Conservation (phyloP, 2,329 filamentous ascomycete species). For the Colletotrichum lentis region DNA sequence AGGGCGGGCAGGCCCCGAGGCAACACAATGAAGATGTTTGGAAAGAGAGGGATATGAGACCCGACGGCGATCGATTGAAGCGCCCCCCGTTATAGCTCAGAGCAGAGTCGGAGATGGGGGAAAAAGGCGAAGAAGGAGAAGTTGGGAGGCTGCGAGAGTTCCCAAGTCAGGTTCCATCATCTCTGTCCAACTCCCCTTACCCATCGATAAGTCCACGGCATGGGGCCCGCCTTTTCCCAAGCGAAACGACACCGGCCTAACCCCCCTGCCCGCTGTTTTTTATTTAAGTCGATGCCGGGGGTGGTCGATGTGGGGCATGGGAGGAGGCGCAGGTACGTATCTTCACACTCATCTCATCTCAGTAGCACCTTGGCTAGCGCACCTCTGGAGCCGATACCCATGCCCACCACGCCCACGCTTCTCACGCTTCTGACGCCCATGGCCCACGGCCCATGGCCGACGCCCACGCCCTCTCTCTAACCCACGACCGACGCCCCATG, state of each 20-base stretch:
- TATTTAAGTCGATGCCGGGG: constrained; percentile 30
- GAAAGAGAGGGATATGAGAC: constrained; percentile 39
- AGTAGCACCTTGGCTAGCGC: constrained; percentile 16
- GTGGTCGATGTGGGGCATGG: constrained; percentile 18
- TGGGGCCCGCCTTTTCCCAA: constrained; percentile 22
- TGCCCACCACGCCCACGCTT: background rate
- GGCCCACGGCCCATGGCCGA: constrained; percentile 3
- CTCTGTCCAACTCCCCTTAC: constrained; percentile 55
- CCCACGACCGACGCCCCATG: background rate
- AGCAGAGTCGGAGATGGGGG: constrained; percentile 45
- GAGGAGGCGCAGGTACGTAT: constrained; percentile 20
- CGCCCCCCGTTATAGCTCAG: constrained; percentile 34
- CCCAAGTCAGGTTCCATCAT: constrained; percentile 40
- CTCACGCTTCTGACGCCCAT: constrained; percentile 10
- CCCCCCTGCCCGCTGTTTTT: constrained; percentile 26
- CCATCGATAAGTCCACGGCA: constrained; percentile 42
- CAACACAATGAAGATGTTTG: constrained; percentile 33
- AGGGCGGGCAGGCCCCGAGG: constrained; percentile 11
- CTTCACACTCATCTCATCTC: constrained; percentile 32
- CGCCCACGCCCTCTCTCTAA: constrained; percentile 9
- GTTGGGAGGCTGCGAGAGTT: constrained; percentile 49
- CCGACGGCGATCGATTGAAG: constrained; percentile 36
- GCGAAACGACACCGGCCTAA: constrained; percentile 33
- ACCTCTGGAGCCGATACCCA: constrained; percentile 13
- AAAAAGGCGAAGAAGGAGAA: constrained; percentile 48